Base-by-base conservation (phyloP, 805 yeast genomes). In the Pichia nanzhaoensis region DNA sequence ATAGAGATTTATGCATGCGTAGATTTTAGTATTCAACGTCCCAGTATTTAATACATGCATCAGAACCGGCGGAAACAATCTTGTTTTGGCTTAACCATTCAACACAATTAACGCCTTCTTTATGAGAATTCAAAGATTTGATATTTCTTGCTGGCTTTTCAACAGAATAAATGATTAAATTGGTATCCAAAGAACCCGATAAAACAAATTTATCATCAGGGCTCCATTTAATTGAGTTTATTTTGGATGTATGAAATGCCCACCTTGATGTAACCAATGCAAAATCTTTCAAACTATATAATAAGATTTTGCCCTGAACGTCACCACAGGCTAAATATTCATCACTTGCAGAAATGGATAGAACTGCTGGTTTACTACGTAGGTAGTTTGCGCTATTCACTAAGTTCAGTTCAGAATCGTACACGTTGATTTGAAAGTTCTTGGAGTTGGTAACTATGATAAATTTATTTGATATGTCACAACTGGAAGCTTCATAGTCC, bases 201-300 rank as follows among this genome's bases (percentile, higher is more conserved):
- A 81, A 85, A 37, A 85, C 73, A 53, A 75, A 80, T 53, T 82
- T 78, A 46, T 85, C 82, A 54, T 84, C 89, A 9, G 68, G 68
- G 37, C 81, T 75, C 99, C 98, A 93, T 20, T 78, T 64, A 39
- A 93, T 84, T 27, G 81, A 75, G 47, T 78, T 79, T 51, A 93
- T 83, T 45, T 76, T 80, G 46, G 95, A 82, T 2, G 90, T 85
- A 61, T 93, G 97, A 79, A 87, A 91, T 0, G 95, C 82, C 99
- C 99, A 93, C 60, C 97, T 77, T 0, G 95, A 78, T 2, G 98
- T 88, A 32, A 80, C 73, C 7, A 86, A 66, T 3, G 73, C 53
- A 41, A 69, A 75, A 34, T 78, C 80, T 2, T 60, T 61, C 6
- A 79, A 60, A 51, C 78, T 73, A 64, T 78, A 88, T 32, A 90